Percentiles rank a stretch among this genome's conserved stretches.
Conservation (phyloP, 768 basidiomycete genomes). For the Lactarius evosmus region DNA sequence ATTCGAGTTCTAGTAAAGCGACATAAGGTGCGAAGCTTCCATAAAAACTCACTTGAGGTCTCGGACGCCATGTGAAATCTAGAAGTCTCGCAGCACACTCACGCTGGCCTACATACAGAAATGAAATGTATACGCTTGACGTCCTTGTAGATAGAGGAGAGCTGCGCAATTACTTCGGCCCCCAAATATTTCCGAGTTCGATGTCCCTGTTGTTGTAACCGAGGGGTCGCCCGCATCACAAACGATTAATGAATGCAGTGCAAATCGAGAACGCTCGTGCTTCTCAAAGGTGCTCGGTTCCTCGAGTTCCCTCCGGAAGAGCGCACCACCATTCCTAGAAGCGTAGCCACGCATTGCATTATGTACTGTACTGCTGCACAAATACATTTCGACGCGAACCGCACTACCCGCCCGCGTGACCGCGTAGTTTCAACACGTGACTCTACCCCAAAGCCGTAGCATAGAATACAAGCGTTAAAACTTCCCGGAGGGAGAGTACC, state of each 20-base stretch:
- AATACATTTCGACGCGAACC: too few species aligned
- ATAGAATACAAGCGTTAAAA: too few species aligned
- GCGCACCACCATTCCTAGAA: not conserved
- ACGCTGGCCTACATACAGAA: too few species aligned
- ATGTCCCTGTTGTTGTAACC: not conserved
- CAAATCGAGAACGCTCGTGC: not conserved
- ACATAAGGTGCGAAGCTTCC: not conserved
- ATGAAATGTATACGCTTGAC: too few species aligned
- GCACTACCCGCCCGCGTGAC: not conserved
- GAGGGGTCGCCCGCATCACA: not conserved
- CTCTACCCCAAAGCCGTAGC: too few species aligned
- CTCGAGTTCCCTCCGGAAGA: not conserved
- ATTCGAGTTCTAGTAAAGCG: not conserved
- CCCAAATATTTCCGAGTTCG: not conserved
- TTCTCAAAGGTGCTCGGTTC: constrained; percentile 3
- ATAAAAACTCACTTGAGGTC: not conserved
- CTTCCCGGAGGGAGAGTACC: too few species aligned
- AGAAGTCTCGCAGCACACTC: not conserved
- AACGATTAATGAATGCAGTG: not conserved
- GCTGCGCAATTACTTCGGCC: too few species aligned
- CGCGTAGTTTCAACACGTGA: not conserved
- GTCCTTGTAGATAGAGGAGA: too few species aligned
- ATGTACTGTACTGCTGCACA: not conserved
- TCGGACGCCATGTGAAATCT: not conserved
- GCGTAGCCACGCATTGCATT: not conserved